Evolutionary conservation across 495 filamentous ascomycete genomes (phyloP).

Genomic region (Venustampulla echinocandica): DNA sequence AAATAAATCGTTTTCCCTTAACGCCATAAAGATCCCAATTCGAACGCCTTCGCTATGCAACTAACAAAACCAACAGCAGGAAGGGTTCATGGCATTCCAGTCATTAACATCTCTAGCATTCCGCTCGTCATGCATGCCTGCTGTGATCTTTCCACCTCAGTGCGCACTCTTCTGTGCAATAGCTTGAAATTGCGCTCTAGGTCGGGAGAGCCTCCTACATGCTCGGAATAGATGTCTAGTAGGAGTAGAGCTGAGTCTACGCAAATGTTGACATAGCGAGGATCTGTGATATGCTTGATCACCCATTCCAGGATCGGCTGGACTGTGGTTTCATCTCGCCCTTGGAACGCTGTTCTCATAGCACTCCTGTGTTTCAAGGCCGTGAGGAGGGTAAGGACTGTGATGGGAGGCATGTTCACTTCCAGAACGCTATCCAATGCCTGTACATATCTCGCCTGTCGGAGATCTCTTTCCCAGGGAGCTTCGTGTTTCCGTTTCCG

Average conservation of each 20-base stretch:
- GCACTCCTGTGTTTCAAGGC: constrained; percentile 84
- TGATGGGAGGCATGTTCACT: constrained; percentile 41
- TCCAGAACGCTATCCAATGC: constrained; percentile 74
- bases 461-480: constrained; percentile 71
- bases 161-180: constrained; percentile 58
- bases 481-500: constrained; percentile 51
- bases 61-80: constrained; percentile 7
- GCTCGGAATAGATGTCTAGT: constrained; percentile 78
- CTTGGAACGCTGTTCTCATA: constrained; percentile 67
- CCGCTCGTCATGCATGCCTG: constrained; percentile 68
- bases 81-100: constrained; percentile 22
- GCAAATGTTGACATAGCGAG: constrained; percentile 65
- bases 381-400: constrained; percentile 65
- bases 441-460: constrained; percentile 63
- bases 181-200: constrained; percentile 56
- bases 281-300: constrained; percentile 65
- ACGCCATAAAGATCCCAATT: constrained; percentile 1
- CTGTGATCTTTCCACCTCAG: constrained; percentile 74
- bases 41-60: constrained; percentile 39
- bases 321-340: constrained; percentile 74
- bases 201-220: constrained; percentile 63
- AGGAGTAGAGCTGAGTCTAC: constrained; percentile 72
- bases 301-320: constrained; percentile 80
- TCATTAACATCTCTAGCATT: constrained; percentile 72
- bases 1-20: no score